Evolutionary conservation across 2,329 filamentous ascomycete genomes (phyloP).

Genomic region (Cryphonectria carpinicola): DNA sequence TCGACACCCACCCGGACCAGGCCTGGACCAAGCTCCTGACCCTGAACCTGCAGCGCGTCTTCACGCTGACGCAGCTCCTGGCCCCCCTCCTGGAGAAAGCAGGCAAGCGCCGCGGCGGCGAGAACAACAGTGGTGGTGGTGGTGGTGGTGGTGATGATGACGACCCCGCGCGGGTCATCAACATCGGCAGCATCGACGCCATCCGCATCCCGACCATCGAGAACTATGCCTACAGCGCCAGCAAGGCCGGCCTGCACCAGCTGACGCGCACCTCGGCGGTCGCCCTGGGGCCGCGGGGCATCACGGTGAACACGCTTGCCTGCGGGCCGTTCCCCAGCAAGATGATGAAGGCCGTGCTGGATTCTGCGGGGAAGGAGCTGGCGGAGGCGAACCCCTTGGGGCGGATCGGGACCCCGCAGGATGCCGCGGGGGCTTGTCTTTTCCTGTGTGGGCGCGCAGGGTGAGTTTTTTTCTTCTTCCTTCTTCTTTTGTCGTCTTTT

Average conservation of each 20-base stretch:
- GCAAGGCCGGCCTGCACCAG: conserved; percentile 69
- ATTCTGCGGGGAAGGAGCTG: conserved; percentile 58
- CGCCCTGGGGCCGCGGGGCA: conserved; percentile 61
- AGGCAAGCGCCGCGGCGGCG: conserved; percentile 24
- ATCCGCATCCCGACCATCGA: conserved; percentile 61
- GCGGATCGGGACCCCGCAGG: conserved; percentile 68
- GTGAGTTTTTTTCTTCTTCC: conserved; percentile 35
- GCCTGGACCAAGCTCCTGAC: conserved; percentile 64
- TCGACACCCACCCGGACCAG: conserved; percentile 61
- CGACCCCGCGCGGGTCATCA: conserved; percentile 62
- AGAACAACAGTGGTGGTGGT: too few relatives aligned
- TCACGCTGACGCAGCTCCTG: conserved; percentile 66
- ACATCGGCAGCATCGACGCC: conserved; percentile 68
- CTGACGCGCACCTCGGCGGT: conserved; percentile 62
- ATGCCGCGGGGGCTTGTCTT: conserved; percentile 73
- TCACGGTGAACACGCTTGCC: conserved; percentile 71
- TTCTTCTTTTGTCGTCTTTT: neutral
- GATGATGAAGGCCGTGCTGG: conserved; percentile 68
- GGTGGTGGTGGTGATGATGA: conserved; percentile 22
- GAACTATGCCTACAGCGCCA: conserved; percentile 64
- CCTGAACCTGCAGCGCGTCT: conserved; percentile 70
- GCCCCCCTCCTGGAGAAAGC: conserved; percentile 61
- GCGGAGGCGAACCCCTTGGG: conserved; percentile 64
- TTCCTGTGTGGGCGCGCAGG: conserved; percentile 72
- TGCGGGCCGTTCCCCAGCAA: conserved; percentile 73